phyloP scores from a whole-genome alignment of 305 asterid species.

The Rubia tinctorum region DNA sequence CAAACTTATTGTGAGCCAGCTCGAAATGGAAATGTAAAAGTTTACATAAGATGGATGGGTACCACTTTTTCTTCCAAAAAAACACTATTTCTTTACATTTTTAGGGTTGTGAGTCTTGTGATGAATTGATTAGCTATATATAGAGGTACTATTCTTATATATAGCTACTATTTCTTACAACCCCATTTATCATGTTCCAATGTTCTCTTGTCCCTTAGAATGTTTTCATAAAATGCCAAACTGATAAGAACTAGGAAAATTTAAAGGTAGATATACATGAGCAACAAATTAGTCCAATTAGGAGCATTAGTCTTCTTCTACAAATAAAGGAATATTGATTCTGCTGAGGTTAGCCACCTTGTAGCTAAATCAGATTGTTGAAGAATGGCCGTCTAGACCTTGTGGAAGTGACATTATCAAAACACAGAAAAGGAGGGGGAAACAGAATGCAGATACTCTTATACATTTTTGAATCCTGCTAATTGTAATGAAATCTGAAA shows the following conservation, averaged over 20 bases:
- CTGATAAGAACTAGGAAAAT: background rate
- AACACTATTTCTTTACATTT: background rate
- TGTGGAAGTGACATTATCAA: background rate
- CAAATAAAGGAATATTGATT: background rate
- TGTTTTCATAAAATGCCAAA: background rate
- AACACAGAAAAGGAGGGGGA: too few species aligned
- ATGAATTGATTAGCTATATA: constrained; percentile 2
- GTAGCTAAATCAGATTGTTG: background rate
- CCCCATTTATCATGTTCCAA: constrained; percentile 6
- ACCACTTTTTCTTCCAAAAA: background rate
- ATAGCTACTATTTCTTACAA: background rate
- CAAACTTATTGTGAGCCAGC: background rate
- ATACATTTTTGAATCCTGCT: too few species aligned
- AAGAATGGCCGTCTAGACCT: background rate
- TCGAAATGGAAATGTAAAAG: background rate
- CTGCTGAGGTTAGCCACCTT: background rate
- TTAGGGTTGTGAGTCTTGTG: constrained; percentile 1
- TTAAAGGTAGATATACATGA: background rate
- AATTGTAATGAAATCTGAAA: background rate
- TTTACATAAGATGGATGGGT: background rate
- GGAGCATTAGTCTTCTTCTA: background rate
- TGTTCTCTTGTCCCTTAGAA: constrained; percentile 9
- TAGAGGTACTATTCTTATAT: background rate
- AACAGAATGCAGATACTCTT: too few species aligned
- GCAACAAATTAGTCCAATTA: background rate